phyloP scores from a whole-genome alignment of 345 rosid species.

The Rhodomyrtus tomentosa region DNA sequence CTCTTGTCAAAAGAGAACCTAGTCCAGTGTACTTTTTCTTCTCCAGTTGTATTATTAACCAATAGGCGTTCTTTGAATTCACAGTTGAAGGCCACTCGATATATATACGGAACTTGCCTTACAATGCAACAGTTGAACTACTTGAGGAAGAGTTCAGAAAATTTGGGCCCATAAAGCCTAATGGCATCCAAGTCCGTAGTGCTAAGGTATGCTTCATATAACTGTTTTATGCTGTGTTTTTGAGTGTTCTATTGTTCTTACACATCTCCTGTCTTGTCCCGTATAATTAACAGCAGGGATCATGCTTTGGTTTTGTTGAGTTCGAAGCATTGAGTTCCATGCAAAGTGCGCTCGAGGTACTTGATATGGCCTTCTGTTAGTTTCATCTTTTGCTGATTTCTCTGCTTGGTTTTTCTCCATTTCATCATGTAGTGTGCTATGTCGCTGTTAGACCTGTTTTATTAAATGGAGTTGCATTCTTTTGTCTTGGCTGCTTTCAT shows the following conservation, averaged over 20 bases:
- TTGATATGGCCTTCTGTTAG: background rate
- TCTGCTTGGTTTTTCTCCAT: background rate
- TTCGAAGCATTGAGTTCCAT: constrained; percentile 40
- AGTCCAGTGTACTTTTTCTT: background rate
- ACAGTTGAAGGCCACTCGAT: constrained; percentile 70
- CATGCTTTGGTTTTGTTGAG: constrained; percentile 69
- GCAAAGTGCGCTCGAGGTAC: constrained; percentile 55
- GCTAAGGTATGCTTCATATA: constrained; percentile 36
- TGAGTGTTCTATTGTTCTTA: background rate
- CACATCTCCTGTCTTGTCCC: background rate
- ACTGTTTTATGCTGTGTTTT: background rate
- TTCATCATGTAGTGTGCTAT: background rate
- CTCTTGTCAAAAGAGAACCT: background rate
- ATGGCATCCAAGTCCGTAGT: constrained; percentile 83
- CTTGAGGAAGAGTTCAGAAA: constrained; percentile 58
- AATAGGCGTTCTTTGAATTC: background rate
- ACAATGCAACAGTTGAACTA: constrained; percentile 49
- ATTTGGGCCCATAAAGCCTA: constrained; percentile 60
- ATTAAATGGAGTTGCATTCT: background rate
- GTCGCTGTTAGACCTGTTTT: background rate
- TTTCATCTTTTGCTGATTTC: background rate
- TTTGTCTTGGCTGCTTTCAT: background rate
- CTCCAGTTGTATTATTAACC: background rate
- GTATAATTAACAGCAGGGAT: constrained; percentile 24
- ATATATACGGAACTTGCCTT: constrained; percentile 61